Base-by-base conservation (phyloP, 495 filamentous ascomycete species). In the Penicillium pancosmium region DNA sequence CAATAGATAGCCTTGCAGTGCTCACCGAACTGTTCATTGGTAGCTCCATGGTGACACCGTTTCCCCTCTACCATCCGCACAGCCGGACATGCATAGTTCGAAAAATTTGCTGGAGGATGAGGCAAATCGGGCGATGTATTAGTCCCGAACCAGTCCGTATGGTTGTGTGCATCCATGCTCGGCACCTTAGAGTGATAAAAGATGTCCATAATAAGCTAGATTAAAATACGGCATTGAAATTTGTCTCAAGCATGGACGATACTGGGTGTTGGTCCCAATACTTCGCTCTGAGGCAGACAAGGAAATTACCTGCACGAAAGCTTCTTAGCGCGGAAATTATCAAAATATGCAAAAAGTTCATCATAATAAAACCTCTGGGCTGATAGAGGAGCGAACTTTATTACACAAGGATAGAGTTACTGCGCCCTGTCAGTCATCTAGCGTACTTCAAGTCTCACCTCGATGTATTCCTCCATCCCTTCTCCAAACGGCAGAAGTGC, bases 331-430 rank as follows among this genome's bases (percentile, higher is more conserved):
- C 54, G 63, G 55, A 19, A 54, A 50, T 47, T 41, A 21, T 44
- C 40, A 38, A 50, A 55, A 36, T 15, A 38, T 16, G 52, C 9
- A 23, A 40, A 31, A 55, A 50, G 4, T 36, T 43, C 50, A 16
- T 8, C 35, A 40, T 15, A 31, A 4, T 50, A 16, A n/a, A 21
- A n/a, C 38, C 50, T 50, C n/a, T 12, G 25, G 9, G 3, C 15
- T 51, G 50, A 47, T 55, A 52, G 36, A 47, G 7, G 35, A 57
- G 18, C 4, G 19, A 3, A 15, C 4, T 23, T 38, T 35, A 63
- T 65, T 65, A 67, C 61, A 69, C 59, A 25, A 54, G 38, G 61
- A 67, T 69, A 69, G 55, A 67, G 64, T 67, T 67, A 55, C 63
- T 61, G 61, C 67, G 56, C 43, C 57, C 64, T 67, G 57, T 54